These are phyloP conservation scores for Septoria linicola DNA, from an alignment of 2,329 filamentous ascomycete genomes.

Conservation along the genomic window DNA sequence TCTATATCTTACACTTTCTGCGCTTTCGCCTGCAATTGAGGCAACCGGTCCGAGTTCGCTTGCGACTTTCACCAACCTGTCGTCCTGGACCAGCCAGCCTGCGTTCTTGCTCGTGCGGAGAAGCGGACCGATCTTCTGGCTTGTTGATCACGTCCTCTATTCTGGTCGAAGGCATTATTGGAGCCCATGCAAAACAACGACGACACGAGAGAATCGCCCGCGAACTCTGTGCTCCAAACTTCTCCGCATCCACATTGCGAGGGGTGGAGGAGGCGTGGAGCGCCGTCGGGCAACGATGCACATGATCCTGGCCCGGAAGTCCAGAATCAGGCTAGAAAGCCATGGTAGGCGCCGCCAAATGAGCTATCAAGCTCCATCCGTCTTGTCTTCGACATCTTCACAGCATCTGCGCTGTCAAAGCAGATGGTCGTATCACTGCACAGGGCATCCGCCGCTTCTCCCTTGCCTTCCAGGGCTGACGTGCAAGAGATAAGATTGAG, in stretches of 20 bases:
- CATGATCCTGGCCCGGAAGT: slow-evolving; percentile 8
- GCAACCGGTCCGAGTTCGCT: slow-evolving; percentile 38
- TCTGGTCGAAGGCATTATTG: slow-evolving; percentile 17
- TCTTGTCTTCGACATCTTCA: no score
- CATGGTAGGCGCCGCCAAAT: neutral
- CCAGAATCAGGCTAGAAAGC: slow-evolving; percentile 9
- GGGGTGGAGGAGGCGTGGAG: slow-evolving; percentile 11
- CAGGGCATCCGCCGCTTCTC: no score
- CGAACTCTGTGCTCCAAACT: slow-evolving; percentile 2
- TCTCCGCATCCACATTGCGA: slow-evolving; percentile 16
- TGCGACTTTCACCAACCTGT: slow-evolving; percentile 19
- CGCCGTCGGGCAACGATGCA: neutral
- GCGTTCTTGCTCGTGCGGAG: slow-evolving; percentile 16
- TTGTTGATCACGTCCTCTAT: slow-evolving; percentile 14
- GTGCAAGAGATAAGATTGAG: no score
- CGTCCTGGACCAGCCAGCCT: slow-evolving; percentile 28
- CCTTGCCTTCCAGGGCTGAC: no score
- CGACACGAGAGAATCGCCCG: neutral
- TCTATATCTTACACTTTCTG: slow-evolving; percentile 32
- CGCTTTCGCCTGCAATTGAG: slow-evolving; percentile 38
- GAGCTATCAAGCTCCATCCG: no score
- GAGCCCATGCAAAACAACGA: neutral
- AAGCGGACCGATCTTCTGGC: slow-evolving; percentile 5
- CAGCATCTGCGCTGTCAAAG: no score
- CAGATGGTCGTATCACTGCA: no score